Evolutionary conservation across 2,329 filamentous ascomycete genomes (phyloP).

Genomic region (Didymella segeticola): DNA sequence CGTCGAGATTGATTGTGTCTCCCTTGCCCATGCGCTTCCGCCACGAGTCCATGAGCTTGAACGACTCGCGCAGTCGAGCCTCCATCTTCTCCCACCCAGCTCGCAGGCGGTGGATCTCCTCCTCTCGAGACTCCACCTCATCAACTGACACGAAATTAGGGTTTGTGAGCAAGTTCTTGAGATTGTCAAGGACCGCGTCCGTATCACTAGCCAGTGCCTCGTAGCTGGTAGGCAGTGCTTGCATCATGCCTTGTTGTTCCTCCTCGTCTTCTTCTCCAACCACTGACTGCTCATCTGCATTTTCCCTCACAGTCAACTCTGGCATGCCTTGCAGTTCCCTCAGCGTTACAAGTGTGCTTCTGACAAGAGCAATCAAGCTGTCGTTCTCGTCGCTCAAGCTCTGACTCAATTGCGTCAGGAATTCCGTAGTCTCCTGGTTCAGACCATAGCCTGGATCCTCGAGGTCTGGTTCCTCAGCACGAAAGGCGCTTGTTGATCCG

Average conservation of each 20-base stretch:
- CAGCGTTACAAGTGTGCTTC: conserved; percentile 73
- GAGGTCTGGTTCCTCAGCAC: conserved; percentile 61
- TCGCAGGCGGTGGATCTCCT: conserved; percentile 83
- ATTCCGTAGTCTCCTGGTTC: conserved; percentile 87
- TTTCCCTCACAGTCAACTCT: conserved; percentile 37
- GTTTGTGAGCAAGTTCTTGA: conserved; percentile 86
- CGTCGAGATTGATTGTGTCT: conserved; percentile 69
- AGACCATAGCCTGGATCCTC: conserved; percentile 71
- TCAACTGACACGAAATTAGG: conserved; percentile 96
- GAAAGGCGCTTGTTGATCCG: conserved; percentile 50
- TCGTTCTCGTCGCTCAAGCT: conserved; percentile 93
- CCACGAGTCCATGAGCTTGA: conserved; percentile 92
- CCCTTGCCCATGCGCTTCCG: conserved; percentile 77
- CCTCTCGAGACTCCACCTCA: conserved; percentile 89
- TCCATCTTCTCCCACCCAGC: conserved; percentile 96
- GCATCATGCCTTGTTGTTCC: conserved; percentile 43
- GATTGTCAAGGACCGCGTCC: conserved; percentile 77
- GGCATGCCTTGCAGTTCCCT: conserved; percentile 67
- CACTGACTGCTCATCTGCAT: conserved; percentile 35
- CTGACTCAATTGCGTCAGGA: conserved; percentile 83
- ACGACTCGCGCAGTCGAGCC: conserved; percentile 84
- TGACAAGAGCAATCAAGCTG: conserved; percentile 73
- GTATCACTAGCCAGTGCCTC: conserved; percentile 76
- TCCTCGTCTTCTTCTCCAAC: conserved; percentile 43
- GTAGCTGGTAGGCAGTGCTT: conserved; percentile 64